Evolutionary conservation across 345 rosid species (phyloP).

Genomic region (Schrenkiella parvula): DNA sequence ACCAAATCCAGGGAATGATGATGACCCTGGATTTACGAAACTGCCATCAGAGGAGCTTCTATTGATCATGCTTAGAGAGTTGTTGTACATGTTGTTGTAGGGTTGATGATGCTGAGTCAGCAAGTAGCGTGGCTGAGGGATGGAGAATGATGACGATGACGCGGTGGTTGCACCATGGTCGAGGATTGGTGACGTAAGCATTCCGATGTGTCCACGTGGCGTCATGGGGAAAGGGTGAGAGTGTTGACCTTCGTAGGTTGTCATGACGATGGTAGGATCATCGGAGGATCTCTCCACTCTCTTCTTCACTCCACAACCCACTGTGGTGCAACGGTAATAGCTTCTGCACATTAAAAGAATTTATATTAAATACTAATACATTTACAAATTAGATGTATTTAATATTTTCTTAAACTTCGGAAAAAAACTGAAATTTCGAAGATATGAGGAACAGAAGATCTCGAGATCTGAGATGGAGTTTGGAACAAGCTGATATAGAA

Average conservation of each 20-base stretch:
- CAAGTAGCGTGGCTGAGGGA: constrained; percentile 45
- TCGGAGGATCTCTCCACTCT: constrained; percentile 92
- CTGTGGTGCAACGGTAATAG: constrained; percentile 95
- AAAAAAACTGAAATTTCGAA: not conserved
- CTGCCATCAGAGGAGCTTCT: constrained; percentile 14
- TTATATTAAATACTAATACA: not conserved
- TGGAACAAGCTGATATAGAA: constrained; percentile 17
- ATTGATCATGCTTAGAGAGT: constrained; percentile 22
- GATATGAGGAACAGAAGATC: constrained; percentile 5
- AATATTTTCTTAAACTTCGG: not conserved
- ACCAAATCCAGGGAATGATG: constrained; percentile 31
- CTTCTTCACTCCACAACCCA: constrained; percentile 96
- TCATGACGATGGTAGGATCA: constrained; percentile 73
- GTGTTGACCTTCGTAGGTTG: constrained; percentile 98
- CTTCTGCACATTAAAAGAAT: constrained; percentile 47
- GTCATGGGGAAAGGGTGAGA: constrained; percentile 69
- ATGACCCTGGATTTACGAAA: constrained; percentile 17
- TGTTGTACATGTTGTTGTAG: constrained; percentile 20
- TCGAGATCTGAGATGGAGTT: constrained; percentile 22
- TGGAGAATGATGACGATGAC: constrained; percentile 37
- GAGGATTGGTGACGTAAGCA: constrained; percentile 32
- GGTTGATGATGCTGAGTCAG: constrained; percentile 41
- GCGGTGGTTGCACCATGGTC: constrained; percentile 33
- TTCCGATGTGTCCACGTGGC: constrained; percentile 59
- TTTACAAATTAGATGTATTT: not conserved